These are phyloP conservation scores for Vitis labrusca DNA, from an alignment of 164 flowering plant species.

Conservation along the genomic window DNA sequence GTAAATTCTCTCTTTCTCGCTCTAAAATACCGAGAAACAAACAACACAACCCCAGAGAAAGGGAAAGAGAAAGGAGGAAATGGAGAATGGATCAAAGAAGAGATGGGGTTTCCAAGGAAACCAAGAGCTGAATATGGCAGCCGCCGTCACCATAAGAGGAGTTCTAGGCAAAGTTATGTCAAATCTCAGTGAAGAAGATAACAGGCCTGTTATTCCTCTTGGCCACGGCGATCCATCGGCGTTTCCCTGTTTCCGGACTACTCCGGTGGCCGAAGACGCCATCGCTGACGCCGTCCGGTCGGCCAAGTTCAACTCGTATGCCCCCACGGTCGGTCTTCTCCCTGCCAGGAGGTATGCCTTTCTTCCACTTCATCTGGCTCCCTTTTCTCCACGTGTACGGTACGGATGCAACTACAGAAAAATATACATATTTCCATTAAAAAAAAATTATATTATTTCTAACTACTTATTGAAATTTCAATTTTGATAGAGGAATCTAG, in stretches of 20 bases:
- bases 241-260: conserved; percentile 39
- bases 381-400: too few relatives aligned
- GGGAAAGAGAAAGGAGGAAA: not conserved
- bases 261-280: conserved; percentile 37
- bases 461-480: too few relatives aligned
- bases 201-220: conserved; percentile 37
- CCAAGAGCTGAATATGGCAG: conserved; percentile 13
- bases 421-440: too few relatives aligned
- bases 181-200: conserved; percentile 24
- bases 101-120: conserved; percentile 43
- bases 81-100: conserved; percentile 27
- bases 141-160: conserved; percentile 34
- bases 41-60: not conserved
- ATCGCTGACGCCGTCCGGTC: conserved; percentile 34
- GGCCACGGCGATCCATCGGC: conserved; percentile 70
- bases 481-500: too few relatives aligned
- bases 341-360: conserved; percentile 33
- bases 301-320: conserved; percentile 35
- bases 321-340: conserved; percentile 28
- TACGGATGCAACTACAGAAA: too few relatives aligned
- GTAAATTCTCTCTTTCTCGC: too few relatives aligned
- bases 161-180: conserved; percentile 25
- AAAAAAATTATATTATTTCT: too few relatives aligned
- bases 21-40: not conserved
- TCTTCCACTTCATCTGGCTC: not conserved